These are phyloP conservation scores for Crucihimalaya himalaica DNA, from an alignment of 345 rosid genomes.

Conservation along the genomic window DNA sequence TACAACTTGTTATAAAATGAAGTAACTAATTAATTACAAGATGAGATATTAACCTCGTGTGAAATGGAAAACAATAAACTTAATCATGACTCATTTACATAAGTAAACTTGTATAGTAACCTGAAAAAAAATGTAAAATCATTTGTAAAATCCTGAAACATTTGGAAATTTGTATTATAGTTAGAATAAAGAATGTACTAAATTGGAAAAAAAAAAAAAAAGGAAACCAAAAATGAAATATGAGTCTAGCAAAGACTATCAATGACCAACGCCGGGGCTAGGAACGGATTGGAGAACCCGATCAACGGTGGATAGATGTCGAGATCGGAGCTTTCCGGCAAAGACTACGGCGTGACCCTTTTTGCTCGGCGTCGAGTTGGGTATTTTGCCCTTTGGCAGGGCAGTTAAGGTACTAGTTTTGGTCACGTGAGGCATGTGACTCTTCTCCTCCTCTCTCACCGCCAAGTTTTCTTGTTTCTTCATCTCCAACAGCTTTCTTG, in stretches of 20 bases:
- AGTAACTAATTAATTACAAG: constrained; percentile 4
- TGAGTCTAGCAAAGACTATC: constrained; percentile 11
- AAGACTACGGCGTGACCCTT: constrained; percentile 57
- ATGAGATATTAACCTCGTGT: background rate
- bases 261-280: constrained; percentile 85
- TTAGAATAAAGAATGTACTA: constrained; percentile 28
- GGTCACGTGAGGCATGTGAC: constrained; percentile 45
- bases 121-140: constrained; percentile 7
- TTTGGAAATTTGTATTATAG: constrained; percentile 14
- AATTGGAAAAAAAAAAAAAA: background rate
- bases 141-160: background rate
- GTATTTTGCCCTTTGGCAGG: constrained; percentile 64
- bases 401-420: constrained; percentile 42
- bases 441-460: constrained; percentile 41
- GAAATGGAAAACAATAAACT: background rate
- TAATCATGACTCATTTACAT: constrained; percentile 10
- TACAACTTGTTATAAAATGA: background rate
- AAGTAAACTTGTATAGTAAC: background rate
- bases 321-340: constrained; percentile 51
- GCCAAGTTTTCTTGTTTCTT: constrained; percentile 6
- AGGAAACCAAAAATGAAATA: background rate
- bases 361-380: constrained; percentile 66
- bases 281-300: constrained; percentile 78
- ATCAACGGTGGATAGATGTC: constrained; percentile 62
- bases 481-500: constrained; percentile 51